Evolutionary conservation across 805 yeast genomes (phyloP).

Genomic region (Pichia californica): DNA sequence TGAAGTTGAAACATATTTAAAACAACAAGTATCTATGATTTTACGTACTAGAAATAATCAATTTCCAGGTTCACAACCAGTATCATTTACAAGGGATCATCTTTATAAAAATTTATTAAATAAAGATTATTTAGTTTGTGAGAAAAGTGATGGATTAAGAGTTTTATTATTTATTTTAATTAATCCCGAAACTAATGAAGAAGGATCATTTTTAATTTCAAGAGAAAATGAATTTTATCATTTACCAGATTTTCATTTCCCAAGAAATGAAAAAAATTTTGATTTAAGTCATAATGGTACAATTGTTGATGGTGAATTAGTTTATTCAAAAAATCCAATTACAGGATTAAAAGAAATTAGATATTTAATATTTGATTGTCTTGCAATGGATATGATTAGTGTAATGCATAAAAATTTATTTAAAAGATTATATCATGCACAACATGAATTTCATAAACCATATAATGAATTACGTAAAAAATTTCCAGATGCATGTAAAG

Average conservation of each 20-base stretch:
- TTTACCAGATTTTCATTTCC: slow-evolving; percentile 82
- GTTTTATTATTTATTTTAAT: slow-evolving; percentile 65
- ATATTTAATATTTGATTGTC: slow-evolving; percentile 85
- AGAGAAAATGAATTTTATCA: slow-evolving; percentile 82
- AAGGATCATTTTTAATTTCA: slow-evolving; percentile 83
- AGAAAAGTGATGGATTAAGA: slow-evolving; percentile 89
- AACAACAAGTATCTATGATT: slow-evolving; percentile 59
- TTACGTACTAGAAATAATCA: slow-evolving; percentile 46
- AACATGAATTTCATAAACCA: slow-evolving; percentile 76
- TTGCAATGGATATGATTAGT: slow-evolving; percentile 71
- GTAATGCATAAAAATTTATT: slow-evolving; percentile 67
- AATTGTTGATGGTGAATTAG: slow-evolving; percentile 90
- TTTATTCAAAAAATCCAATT: slow-evolving; percentile 52
- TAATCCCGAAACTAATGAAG: slow-evolving; percentile 64
- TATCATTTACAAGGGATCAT: slow-evolving; percentile 76
- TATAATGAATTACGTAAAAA: slow-evolving; percentile 60
- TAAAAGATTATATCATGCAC: slow-evolving; percentile 81
- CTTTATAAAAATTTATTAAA: slow-evolving; percentile 51
- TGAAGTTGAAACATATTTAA: slow-evolving; percentile 60
- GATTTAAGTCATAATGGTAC: slow-evolving; percentile 77
- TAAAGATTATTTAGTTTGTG: slow-evolving; percentile 90
- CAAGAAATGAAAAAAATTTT: slow-evolving; percentile 41
- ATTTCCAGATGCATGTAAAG: slow-evolving; percentile 66
- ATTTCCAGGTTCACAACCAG: slow-evolving; percentile 95
- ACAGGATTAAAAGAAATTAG: slow-evolving; percentile 60